phyloP scores from a whole-genome alignment of 345 rosid species.

The Dipteronia dyeriana region DNA sequence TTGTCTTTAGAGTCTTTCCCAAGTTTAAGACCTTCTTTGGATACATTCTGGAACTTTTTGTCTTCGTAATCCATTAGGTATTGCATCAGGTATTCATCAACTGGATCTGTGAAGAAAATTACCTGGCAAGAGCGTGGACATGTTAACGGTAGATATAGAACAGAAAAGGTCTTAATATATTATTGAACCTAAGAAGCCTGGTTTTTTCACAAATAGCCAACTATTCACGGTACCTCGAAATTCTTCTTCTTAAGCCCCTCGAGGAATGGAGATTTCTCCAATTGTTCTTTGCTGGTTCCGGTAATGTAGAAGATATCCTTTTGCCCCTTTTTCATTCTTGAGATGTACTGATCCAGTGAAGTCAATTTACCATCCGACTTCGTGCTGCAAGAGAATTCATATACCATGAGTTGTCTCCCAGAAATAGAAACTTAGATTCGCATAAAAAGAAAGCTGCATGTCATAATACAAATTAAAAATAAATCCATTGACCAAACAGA shows the following conservation, averaged over 20 bases:
- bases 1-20: constrained; percentile 76
- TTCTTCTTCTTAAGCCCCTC: constrained; percentile 96
- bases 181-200: not conserved
- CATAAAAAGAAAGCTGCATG: not conserved
- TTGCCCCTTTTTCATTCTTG: constrained; percentile 85
- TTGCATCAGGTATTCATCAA: constrained; percentile 97
- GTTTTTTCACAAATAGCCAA: not conserved
- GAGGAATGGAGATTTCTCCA: constrained; percentile 94
- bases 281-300: constrained; percentile 85
- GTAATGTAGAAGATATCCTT: constrained; percentile 97
- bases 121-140: constrained; percentile 51
- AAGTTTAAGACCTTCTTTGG: constrained; percentile 88
- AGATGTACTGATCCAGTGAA: constrained; percentile 92
- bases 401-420: not conserved
- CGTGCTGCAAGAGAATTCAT: constrained; percentile 53
- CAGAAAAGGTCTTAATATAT: not conserved
- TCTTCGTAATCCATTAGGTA: constrained; percentile 97
- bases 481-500: not conserved
- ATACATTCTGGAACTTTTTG: constrained; percentile 92
- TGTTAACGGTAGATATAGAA: not conserved
- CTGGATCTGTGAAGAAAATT: constrained; percentile 96
- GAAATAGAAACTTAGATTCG: not conserved
- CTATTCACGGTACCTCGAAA: constrained; percentile 56
- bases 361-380: constrained; percentile 91
- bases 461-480: not conserved